Evolutionary conservation across 208 protist genomes (phyloP).

Genomic region (Acanthamoeba rhysodes): DNA sequence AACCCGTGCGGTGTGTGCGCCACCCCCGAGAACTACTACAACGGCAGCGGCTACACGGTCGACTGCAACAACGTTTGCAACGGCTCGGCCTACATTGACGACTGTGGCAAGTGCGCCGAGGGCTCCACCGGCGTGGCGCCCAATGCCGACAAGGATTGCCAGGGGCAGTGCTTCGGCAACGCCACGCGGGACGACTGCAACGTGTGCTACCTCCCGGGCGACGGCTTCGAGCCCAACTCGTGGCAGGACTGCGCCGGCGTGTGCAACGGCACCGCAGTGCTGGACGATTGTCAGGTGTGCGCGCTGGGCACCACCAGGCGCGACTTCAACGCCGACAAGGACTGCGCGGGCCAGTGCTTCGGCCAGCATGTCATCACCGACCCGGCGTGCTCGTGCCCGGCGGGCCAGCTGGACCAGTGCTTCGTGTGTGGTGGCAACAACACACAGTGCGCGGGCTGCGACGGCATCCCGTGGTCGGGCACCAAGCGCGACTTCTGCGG

Average conservation of each 20-base stretch:
- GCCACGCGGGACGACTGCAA: background rate
- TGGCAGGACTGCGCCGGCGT: slow-evolving; percentile 55
- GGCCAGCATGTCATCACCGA: slow-evolving; percentile 57
- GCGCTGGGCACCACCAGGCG: background rate
- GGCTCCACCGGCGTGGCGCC: background rate
- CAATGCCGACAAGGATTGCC: slow-evolving; percentile 14
- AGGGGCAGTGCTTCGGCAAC: background rate
- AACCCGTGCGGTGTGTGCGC: slow-evolving; percentile 41
- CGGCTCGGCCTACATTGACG: slow-evolving; percentile 20
- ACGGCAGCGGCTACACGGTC: slow-evolving; percentile 23
- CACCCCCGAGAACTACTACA: background rate
- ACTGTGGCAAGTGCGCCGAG: slow-evolving; percentile 9
- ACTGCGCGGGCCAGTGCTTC: slow-evolving; percentile 52
- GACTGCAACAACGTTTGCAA: slow-evolving; percentile 49
- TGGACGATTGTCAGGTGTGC: slow-evolving; percentile 30
- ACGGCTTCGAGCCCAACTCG: background rate
- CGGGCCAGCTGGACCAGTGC: slow-evolving; percentile 21
- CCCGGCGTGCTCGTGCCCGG: slow-evolving; percentile 46
- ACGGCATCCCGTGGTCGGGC: slow-evolving; percentile 15
- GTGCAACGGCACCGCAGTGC: slow-evolving; percentile 1
- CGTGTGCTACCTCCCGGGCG: slow-evolving; percentile 13
- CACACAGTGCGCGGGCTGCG: slow-evolving; percentile 39
- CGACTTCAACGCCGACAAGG: slow-evolving; percentile 57
- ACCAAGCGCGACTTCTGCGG: slow-evolving; percentile 42
- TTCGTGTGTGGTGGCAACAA: slow-evolving; percentile 69